Evolutionary conservation across 305 asterid species (phyloP).

Genomic region (Striga hermonthica): DNA sequence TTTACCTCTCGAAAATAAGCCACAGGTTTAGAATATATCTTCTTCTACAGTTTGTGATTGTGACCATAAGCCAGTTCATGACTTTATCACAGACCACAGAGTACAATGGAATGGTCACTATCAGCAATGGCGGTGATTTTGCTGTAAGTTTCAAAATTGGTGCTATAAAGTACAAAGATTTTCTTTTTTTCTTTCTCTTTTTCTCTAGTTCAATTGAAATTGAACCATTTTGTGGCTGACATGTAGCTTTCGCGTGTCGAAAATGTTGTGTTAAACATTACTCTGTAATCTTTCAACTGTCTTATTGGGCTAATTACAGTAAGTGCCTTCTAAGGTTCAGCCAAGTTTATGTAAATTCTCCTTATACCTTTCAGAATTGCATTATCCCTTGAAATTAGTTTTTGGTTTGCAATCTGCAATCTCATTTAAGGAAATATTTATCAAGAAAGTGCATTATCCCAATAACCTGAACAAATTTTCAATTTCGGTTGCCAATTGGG

Average conservation of each 20-base stretch:
- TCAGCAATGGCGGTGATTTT: slow-evolving; percentile 81
- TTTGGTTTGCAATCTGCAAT: background rate
- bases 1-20: slow-evolving; percentile 77
- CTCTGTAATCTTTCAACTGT: too few species aligned
- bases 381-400: background rate
- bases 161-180: background rate
- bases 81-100: slow-evolving; percentile 67
- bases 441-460: too few species aligned
- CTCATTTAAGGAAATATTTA: background rate
- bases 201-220: background rate
- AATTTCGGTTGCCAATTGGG: too few species aligned
- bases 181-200: background rate
- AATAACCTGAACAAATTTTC: too few species aligned
- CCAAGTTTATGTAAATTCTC: background rate
- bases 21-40: slow-evolving; percentile 86
- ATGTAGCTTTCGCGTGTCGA: too few species aligned
- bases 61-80: slow-evolving; percentile 65
- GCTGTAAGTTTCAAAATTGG: slow-evolving; percentile 55
- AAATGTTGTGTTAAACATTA: too few species aligned
- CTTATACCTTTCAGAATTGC: background rate
- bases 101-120: slow-evolving; percentile 52
- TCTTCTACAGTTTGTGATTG: slow-evolving; percentile 64
- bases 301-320: background rate
- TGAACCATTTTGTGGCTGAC: too few species aligned
- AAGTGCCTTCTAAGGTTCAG: background rate